Evolutionary conservation across 2,329 filamentous ascomycete species (phyloP), one percentile per base, ranked within the genome.

Genomic region (Spiromastix sp.): DNA sequence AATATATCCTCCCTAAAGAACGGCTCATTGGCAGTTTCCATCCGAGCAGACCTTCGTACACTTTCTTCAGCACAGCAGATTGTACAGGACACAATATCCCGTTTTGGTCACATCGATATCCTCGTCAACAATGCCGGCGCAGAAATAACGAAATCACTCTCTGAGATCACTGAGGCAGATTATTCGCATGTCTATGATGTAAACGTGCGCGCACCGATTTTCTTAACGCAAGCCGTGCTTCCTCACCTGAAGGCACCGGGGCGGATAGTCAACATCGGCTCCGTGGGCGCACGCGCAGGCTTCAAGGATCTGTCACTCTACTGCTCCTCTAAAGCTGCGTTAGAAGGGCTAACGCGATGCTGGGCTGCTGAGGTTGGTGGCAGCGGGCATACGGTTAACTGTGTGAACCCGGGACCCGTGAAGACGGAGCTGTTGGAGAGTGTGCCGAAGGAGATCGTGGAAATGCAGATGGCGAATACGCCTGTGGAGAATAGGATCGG

Each of bases 41-140:
- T 43, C 19, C 27, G 34, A 34, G 41, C 42, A 21, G 36, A 47
- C 16, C 44, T 10, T 35, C 42, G 18, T 30, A 43, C 6, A n/a
- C 27, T n/a, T 29, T 29, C 13, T 10, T 10, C 11, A 11, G 16
- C 11, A 13, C n/a, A n/a, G 11, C 16, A 5, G 27, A 12, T 13
- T 9, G 8, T 15, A 41, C 36, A 16, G 37, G 41, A 8, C 25
- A 43, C 26, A 42, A 41, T 20, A 11, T 45, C 44, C 39, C 26
- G 38, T 16, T 39, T 36, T 15, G 15, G 38, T 8, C 38, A 33
- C 5, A 41, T 45, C 17, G 43, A 45, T 21, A 45, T 43, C 34
- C 37, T 45, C 20, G 37, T 45, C 33, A 45, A 45, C 41, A 45
- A 45, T 27, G 43, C 43, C 10, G 27, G 21, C 7, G 21, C 7